Evolutionary conservation across 805 yeast species (phyloP), one percentile per base, ranked within the genome.

Genomic region (Metschnikowia rubicola): DNA sequence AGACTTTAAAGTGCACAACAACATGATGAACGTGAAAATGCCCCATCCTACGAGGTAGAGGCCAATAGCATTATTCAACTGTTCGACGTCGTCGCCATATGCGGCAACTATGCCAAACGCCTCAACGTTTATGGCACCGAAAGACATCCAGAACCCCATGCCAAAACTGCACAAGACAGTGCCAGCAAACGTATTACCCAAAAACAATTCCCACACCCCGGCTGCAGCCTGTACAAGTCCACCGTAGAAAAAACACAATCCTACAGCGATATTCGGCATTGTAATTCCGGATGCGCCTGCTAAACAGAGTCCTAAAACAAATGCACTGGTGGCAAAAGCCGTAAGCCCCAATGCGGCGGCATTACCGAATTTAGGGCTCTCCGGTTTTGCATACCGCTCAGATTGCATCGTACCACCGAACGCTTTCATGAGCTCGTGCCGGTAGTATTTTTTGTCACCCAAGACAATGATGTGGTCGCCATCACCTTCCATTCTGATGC

Each of bases 41-140:
- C 78, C 71, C 87, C 87, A 83, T 8, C 85, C 86, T 2, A 80
- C 60, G 28, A 81, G 59, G 61, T 71, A 81, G 55, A 83, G 77
- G 2, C 86, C 88, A 28, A 78, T 54, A 1, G 80, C 84, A 53
- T 80, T 77, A 36, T 62, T 62, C 19, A 67, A 41, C 52, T 64
- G 67, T 57, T 77, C 81, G 13, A 64, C 60, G 7, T 71, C 58
- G 47, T 73, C 73, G 32, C 49, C 59, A 35, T 82, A 79, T 6
- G 77, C 77, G 2, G 77, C 62, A 0, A 61, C 66, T 29, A 81
- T 77, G 26, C 81, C 82, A 61, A 82, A 83, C 59, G 78, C 76
- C 40, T 81, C 83, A 40, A 78, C 73, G 48, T 67, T 64, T 7
- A 79, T 64, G 44, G 75, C 73, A 3, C 78, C 77, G 56, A 69